Evolutionary conservation across 805 yeast genomes (phyloP).

Genomic region (Schizosaccharomyces osmophilus): DNA sequence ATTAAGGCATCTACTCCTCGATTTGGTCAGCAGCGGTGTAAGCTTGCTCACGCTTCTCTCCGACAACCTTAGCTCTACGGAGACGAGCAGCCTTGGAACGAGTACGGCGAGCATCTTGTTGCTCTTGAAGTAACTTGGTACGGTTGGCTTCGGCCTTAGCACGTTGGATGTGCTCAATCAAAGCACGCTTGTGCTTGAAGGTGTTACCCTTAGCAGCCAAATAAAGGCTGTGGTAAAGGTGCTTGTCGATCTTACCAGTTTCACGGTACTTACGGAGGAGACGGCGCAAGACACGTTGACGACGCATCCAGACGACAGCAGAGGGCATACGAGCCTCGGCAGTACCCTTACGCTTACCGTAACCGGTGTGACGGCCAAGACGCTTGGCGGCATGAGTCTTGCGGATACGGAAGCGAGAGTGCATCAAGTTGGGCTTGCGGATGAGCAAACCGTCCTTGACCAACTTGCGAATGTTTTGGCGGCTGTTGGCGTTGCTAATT

Average conservation of each 20-base stretch:
- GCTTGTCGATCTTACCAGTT: slow-evolving; percentile 98
- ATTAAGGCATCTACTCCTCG: neutral
- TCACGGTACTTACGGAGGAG: slow-evolving; percentile 96
- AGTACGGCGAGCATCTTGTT: slow-evolving; percentile 97
- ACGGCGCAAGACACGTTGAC: slow-evolving; percentile 98
- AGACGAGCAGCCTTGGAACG: slow-evolving; percentile 99
- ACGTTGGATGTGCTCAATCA: slow-evolving; percentile 97
- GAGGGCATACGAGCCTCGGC: slow-evolving; percentile 98
- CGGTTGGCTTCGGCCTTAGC: slow-evolving; percentile 99
- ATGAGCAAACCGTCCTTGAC: slow-evolving; percentile 95
- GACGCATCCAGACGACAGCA: slow-evolving; percentile 93
- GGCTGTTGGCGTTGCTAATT: slow-evolving; percentile 92
- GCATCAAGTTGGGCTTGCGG: slow-evolving; percentile 89
- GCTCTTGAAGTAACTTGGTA: slow-evolving; percentile 95
- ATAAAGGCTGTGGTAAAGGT: slow-evolving; percentile 94
- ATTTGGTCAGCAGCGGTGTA: slow-evolving; percentile 30
- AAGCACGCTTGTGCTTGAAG: slow-evolving; percentile 99
- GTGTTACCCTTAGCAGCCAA: slow-evolving; percentile 98
- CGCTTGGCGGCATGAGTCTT: slow-evolving; percentile 91
- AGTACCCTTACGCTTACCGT: slow-evolving; percentile 99
- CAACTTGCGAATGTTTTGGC: slow-evolving; percentile 90
- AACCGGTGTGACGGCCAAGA: slow-evolving; percentile 98
- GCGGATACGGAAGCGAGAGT: slow-evolving; percentile 97
- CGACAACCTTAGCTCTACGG: slow-evolving; percentile 91
- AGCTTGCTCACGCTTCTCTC: slow-evolving; percentile 95